Evolutionary conservation across 1,139 yeast genomes (phyloP), one percentile per base, ranked within the genome.

Genomic region (Saccharomyces hybrid): DNA sequence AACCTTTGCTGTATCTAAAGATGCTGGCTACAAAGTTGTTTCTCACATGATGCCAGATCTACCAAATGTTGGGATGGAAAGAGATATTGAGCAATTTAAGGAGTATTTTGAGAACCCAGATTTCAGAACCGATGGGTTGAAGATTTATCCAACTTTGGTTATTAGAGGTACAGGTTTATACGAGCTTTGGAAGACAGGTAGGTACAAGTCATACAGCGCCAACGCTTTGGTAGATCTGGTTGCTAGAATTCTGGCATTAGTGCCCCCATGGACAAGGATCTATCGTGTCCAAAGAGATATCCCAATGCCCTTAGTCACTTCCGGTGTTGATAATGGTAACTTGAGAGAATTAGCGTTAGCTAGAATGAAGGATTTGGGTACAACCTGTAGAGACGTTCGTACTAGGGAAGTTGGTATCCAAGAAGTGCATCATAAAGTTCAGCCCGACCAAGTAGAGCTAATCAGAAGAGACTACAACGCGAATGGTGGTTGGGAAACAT

Each of bases 21-120:
- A 93, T 72, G 95, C 99, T 0, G 99, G 99, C 5, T 93, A 91
- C 73, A 93, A 93, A 72, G 96, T 93, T 53, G 99, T 93, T 31
- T 85, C 95, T 61, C 99, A 93, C 74, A 93, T 93, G 99, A 93
- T 93, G 99, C 99, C 99, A 19, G 99, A 93, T 76, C 77, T 93
- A 64, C 99, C 99, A 19, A 93, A 93, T 66, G 97, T 93, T 54
- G 99, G 99, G 16, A 88, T 91, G 96, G 99, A 93, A 73, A 81
- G 99, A 70, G 99, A 93, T 70, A 76, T 93, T 61, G 96, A 90
- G 65, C 99, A 93, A 73, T 93, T 93, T 68, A 82, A 85, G 65
- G 99, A 93, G 70, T 93, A 93, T 74, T 95, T 93, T 70, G 98
- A 93, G 65, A 93, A 89, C 69, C 99, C 99, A 1, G 96, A 83